Base-by-base conservation (phyloP, 208 protist species). In the Acanthamoeba castellanii region DNA sequence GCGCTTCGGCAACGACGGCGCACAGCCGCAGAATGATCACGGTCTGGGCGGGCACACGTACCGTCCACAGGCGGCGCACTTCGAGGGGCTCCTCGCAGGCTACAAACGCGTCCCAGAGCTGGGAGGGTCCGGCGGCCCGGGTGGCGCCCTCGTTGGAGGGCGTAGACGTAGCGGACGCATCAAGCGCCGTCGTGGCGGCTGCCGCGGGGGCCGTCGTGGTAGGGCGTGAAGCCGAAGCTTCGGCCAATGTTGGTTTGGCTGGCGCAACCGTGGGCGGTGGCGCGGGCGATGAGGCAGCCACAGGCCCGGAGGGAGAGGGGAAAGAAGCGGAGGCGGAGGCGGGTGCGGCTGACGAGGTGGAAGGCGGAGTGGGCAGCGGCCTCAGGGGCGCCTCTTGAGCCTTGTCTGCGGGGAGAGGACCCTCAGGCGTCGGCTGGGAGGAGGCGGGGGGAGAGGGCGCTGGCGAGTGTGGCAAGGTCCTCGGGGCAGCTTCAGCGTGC, bases 51-150 rank as follows among this genome's bases (percentile, higher is more conserved):
- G 64, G 64, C 16, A 22, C 11, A 74, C 37, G 34, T 25, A 85
- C 76, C 45, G 5, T 27, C 81, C 81, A 88, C 50, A 88, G 50
- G 45, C 81, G 81, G 81, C 81, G 81, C 2, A 37, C 81, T 64
- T 88, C 81, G 47, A 88, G 52, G 32, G 81, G 81, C 81, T 88
- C 81, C 18, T 88, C 81, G 47, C 47, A 42, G 50, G 47, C 27
- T 3, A 64, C 52, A 30, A 88, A 88, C 7, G 8, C 25, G 30
- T 88, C 81, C 81, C 81, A 88, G n/a, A 88, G 47, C 50, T 64
- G 81, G n/a, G 81, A 88, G 9, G 81, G 81, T 25, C 14, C 13
- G 30, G 81, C 52, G 14, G 50, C 52, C 8, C 34, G 45, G 2
- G 70, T 9, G 68, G 13, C 4, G 68, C 68, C 22, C n/a, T n/a